Percentiles rank a stretch among this genome's conserved stretches.
phyloP scores from a whole-genome alignment of 1,139 yeast genomes.

The Lodderomyces theae region DNA sequence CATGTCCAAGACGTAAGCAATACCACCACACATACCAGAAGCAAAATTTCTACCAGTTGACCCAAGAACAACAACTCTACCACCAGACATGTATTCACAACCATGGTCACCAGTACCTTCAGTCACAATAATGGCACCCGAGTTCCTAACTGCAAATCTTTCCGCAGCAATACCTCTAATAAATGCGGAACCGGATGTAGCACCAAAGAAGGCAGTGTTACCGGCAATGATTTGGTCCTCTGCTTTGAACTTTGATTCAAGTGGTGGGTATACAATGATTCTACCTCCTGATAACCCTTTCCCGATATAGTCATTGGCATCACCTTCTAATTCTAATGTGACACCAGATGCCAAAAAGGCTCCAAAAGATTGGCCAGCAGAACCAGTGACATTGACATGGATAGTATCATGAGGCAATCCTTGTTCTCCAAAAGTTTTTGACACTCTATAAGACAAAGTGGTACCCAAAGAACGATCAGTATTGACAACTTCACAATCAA shows the following conservation, averaged over 20 bases:
- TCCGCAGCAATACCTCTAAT: slow-evolving; percentile 98
- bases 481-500: slow-evolving; percentile 88
- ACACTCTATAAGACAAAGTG: slow-evolving; percentile 88
- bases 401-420: slow-evolving; percentile 96
- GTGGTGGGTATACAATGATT: slow-evolving; percentile 87
- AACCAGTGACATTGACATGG: slow-evolving; percentile 86
- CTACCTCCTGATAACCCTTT: slow-evolving; percentile 97
- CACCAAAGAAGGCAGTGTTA: slow-evolving; percentile 97
- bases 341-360: slow-evolving; percentile 96
- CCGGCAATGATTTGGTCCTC: slow-evolving; percentile 97
- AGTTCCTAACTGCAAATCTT: slow-evolving; percentile 96
- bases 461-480: slow-evolving; percentile 97
- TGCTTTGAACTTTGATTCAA: slow-evolving; percentile 77
- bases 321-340: slow-evolving; percentile 94
- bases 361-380: slow-evolving; percentile 98
- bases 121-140: slow-evolving; percentile 95
- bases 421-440: slow-evolving; percentile 87
- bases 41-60: slow-evolving; percentile 94
- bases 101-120: slow-evolving; percentile 99
- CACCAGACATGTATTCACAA: slow-evolving; percentile 99
- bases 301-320: slow-evolving; percentile 96
- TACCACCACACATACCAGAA: slow-evolving; percentile 99
- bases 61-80: slow-evolving; percentile 92
- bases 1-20: slow-evolving; percentile 92
- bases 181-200: slow-evolving; percentile 91